A percentile compares a stretch with the other conserved stretches of the same genome.
Evolutionary conservation across 139 green algal species (phyloP).

Genomic region (Haematococcus sp.): DNA sequence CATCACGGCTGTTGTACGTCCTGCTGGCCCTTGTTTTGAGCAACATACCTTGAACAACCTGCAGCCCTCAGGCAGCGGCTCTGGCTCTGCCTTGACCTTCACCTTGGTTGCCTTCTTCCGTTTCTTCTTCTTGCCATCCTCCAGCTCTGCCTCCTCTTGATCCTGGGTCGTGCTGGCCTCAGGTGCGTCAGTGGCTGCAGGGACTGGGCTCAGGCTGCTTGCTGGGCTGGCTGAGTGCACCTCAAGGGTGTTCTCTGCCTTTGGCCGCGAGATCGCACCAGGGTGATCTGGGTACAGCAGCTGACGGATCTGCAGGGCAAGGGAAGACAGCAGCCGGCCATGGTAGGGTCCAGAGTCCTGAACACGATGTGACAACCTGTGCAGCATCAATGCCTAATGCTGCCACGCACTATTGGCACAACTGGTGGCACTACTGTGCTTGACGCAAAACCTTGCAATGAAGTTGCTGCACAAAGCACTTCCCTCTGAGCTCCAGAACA

Average conservation of each 20-base stretch:
- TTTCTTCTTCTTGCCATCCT: slow-evolving; percentile 8
- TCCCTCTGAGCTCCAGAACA: no score
- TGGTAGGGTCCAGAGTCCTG: no score
- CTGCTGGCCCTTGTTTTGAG: no score
- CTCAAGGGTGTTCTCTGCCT: background rate
- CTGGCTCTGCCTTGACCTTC: background rate
- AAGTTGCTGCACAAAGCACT: no score
- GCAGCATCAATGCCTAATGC: no score
- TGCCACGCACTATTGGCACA: no score
- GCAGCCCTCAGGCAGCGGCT: background rate
- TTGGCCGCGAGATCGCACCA: background rate
- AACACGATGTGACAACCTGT: no score
- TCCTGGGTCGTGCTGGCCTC: background rate
- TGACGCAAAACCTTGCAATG: no score
- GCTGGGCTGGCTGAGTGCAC: background rate
- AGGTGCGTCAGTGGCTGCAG: background rate
- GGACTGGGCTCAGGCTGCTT: background rate
- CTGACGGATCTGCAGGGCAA: slow-evolving; percentile 64
- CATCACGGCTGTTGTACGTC: no score
- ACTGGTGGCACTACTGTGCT: no score
- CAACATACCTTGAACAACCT: slow-evolving; percentile 15
- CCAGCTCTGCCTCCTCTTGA: background rate
- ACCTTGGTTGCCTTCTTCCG: background rate
- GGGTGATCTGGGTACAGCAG: slow-evolving; percentile 75
- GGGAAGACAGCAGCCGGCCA: background rate